Base-by-base conservation (phyloP, 331 rosid species). In the Cydonia oblonga region DNA sequence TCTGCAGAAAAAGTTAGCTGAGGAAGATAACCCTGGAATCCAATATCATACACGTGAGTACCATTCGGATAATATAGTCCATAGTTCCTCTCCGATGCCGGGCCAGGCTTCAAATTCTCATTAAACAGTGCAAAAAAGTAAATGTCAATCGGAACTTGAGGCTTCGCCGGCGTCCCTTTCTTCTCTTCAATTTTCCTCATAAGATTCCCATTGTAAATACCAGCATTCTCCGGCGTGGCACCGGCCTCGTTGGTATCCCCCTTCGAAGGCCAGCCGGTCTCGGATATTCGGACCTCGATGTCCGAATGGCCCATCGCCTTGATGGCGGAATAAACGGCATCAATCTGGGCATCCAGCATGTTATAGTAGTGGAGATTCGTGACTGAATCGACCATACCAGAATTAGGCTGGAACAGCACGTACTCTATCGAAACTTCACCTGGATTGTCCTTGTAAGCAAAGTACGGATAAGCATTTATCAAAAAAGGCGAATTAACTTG, bases 201-300 rank as follows among this genome's bases (percentile, higher is more conserved):
- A 78, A 93, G 78, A 76, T 93, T 93, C 11, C 88, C 80, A 64
- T 93, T 84, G 60, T 93, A 93, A 46, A 89, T 40, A 68, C 85
- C 90, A 0, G 98, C 98, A 75, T 93, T 93, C 68, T 82, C 78
- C 6, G 83, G 86, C 5, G 90, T 87, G 16, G 97, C 98, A 18
- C 98, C 98, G 70, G 75, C 56, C 78, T 93, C 98, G 28, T 91
- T 78, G 2, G 75, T 58, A 58, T 91, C 96, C 6, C 98, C 98
- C 66, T 81, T 82, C 1, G 98, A 93, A 28, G 98, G 98, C 98
- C 98, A 93, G 49, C 98, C 98, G 0, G 98, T 93, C 57, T 93
- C 98, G 0, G 98, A 93, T 57, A 93, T 80, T 62, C 88, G 76
- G 46, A 93, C 96, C 42, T 74, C 92, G 8, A 93, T 51, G 78